Conservation (phyloP, 2,329 filamentous ascomycete genomes). For the Ramularia endophylla region DNA sequence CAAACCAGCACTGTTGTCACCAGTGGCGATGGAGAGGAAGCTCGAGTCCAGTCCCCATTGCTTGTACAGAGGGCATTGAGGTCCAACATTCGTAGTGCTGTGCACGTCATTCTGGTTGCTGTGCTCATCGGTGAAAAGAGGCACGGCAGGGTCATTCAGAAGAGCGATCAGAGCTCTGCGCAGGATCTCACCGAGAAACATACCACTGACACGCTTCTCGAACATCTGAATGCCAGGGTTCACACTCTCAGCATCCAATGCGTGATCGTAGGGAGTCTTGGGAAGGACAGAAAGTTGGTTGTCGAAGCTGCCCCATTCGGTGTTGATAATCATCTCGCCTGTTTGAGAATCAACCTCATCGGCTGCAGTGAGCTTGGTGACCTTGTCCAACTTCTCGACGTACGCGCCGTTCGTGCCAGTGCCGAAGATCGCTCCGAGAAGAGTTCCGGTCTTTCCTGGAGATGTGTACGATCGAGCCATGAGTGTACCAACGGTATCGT, state of each 20-base stretch:
- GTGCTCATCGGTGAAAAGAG: constrained; percentile 71
- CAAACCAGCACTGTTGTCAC: constrained; percentile 67
- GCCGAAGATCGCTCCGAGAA: constrained; percentile 95
- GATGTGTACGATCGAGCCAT: constrained; percentile 97
- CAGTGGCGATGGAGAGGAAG: constrained; percentile 80
- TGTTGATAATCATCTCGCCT: constrained; percentile 96
- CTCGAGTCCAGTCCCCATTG: constrained; percentile 89
- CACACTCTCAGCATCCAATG: constrained; percentile 71
- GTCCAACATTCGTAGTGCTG: constrained; percentile 63
- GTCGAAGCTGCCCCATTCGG: constrained; percentile 98
- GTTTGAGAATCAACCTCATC: constrained; percentile 69
- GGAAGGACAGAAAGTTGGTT: constrained; percentile 86
- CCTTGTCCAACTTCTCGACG: constrained; percentile 80
- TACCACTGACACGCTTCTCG: constrained; percentile 95
- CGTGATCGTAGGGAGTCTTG: constrained; percentile 73
- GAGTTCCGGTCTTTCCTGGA: constrained; percentile 74
- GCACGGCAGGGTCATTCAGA: constrained; percentile 58
- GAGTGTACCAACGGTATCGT: constrained; percentile 94
- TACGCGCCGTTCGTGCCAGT: constrained; percentile 98
- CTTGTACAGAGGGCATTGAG: constrained; percentile 62
- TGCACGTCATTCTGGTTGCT: constrained; percentile 61
- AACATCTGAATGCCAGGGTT: constrained; percentile 98
- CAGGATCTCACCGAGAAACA: constrained; percentile 95
- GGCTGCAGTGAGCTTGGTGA: constrained; percentile 50
- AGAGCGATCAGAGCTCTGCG: constrained; percentile 69